A percentile compares a stretch with the other conserved stretches of the same genome.
Conservation (phyloP, 805 yeast species). For the Kodamaea fukazawae region DNA sequence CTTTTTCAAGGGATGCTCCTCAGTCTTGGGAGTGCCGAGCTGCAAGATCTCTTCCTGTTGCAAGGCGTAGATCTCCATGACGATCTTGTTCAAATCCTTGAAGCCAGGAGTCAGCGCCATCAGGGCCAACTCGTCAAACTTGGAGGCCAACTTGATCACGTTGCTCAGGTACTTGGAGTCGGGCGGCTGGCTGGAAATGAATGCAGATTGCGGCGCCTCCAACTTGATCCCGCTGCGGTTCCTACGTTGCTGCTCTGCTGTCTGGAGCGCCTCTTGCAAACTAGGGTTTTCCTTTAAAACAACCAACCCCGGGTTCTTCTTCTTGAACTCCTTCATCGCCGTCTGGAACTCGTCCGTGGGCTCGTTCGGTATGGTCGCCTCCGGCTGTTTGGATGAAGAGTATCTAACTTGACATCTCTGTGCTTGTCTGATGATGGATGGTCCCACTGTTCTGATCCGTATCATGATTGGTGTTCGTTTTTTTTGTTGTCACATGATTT, state of each 20-base stretch:
- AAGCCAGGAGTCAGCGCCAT: constrained; percentile 4
- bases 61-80: constrained; percentile 7
- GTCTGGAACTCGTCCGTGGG: constrained; percentile 1
- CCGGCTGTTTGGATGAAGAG: constrained; percentile 16
- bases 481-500: background rate
- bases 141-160: constrained; percentile 5
- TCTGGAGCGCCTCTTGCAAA: constrained; percentile 5
- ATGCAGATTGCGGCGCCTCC: constrained; percentile 7
- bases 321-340: constrained; percentile 7
- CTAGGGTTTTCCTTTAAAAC: constrained; percentile 7
- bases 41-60: constrained; percentile 8
- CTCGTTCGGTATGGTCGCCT: constrained; percentile 5
- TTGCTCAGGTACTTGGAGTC: constrained; percentile 5
- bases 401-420: constrained; percentile 7
- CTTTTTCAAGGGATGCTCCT: constrained; percentile 33
- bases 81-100: constrained; percentile 5
- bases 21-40: constrained; percentile 1
- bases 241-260: constrained; percentile 7
- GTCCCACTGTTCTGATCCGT: background rate
- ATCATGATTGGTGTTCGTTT: constrained; percentile 1
- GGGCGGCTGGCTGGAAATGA: background rate
- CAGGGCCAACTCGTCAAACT: constrained; percentile 8
- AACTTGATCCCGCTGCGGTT: constrained; percentile 7
- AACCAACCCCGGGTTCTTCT: constrained; percentile 5
- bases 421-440: background rate